These are phyloP conservation scores for Periconia sp. DNA, from an alignment of 2,329 filamentous ascomycete species.

Conservation along the genomic window DNA sequence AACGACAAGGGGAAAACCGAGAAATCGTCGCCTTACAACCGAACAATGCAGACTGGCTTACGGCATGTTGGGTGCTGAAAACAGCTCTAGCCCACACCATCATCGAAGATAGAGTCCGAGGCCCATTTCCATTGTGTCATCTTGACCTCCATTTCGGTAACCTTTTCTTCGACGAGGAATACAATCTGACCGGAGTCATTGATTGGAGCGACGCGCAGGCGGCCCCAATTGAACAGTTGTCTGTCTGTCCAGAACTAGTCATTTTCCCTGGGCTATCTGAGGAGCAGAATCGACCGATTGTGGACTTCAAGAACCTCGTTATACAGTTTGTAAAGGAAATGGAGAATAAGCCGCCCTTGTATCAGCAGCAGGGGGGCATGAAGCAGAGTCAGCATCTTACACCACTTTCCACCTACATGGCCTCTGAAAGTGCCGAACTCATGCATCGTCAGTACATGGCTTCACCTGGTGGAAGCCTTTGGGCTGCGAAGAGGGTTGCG, in stretches of 20 bases:
- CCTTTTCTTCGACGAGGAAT: constrained; percentile 47
- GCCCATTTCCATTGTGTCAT: constrained; percentile 43
- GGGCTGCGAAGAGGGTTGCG: constrained; percentile 13
- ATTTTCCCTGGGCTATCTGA: constrained; percentile 17
- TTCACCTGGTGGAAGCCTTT: constrained; percentile 13
- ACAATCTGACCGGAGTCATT: constrained; percentile 42
- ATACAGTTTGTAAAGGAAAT: constrained; percentile 17
- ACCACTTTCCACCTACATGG: constrained; percentile 16
- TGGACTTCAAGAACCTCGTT: constrained; percentile 14
- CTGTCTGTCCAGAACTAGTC: constrained; percentile 35
- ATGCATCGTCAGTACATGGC: constrained; percentile 18
- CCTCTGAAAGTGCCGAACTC: constrained; percentile 17
- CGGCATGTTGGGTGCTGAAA: constrained; percentile 19
- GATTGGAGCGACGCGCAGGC: constrained; percentile 13
- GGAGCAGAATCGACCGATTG: constrained; percentile 15
- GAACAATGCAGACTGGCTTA: constrained; percentile 16
- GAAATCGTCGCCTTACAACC: constrained; percentile 16
- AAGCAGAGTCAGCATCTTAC: constrained; percentile 13
- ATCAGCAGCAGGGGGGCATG: constrained; percentile 12
- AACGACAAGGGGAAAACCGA: constrained; percentile 15
- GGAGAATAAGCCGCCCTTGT: constrained; percentile 9
- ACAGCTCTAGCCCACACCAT: constrained; percentile 16
- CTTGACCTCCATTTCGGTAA: constrained; percentile 43
- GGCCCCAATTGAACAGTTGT: constrained; percentile 13
- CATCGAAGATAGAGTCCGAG: constrained; percentile 22